Percentiles rank a stretch among this genome's conserved stretches.
phyloP scores from a whole-genome alignment of 768 basidiomycete genomes.

The Mycena venus region DNA sequence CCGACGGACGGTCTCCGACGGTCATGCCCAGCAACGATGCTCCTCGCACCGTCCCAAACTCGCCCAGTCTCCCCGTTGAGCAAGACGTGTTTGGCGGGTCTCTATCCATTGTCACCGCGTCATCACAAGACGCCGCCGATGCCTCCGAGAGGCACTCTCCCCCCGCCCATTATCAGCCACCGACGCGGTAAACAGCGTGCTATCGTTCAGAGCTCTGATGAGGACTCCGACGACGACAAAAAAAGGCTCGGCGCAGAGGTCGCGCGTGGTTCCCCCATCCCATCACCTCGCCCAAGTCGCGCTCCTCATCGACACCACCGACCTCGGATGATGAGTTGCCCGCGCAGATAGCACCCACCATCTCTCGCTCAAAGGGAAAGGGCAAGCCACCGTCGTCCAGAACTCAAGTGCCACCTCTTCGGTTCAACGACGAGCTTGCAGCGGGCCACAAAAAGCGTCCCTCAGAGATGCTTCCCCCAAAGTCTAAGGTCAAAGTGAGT shows the following conservation, averaged over 20 bases:
- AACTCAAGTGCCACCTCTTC: slow-evolving; percentile 22
- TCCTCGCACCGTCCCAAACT: not conserved
- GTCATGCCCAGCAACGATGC: not conserved
- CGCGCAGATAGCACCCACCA: not conserved
- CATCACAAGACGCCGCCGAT: not conserved
- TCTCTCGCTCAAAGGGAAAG: slow-evolving; percentile 18
- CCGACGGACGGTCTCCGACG: not conserved
- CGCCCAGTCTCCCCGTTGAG: slow-evolving; percentile 3
- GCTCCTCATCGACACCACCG: slow-evolving; percentile 23
- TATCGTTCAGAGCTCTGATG: slow-evolving; percentile 13
- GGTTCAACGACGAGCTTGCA: slow-evolving; percentile 10
- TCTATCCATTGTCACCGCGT: slow-evolving; percentile 19
- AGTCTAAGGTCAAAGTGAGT: slow-evolving; percentile 26
- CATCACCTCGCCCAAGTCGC: slow-evolving; percentile 29
- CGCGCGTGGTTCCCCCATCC: slow-evolving; percentile 8
- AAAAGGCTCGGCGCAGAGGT: slow-evolving; percentile 1
- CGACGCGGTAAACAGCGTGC: slow-evolving; percentile 12
- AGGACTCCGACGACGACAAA: slow-evolving; percentile 25
- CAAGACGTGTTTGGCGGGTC: slow-evolving; percentile 12
- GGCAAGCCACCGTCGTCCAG: slow-evolving; percentile 21
- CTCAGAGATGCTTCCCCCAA: slow-evolving; percentile 6
- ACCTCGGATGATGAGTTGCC: slow-evolving; percentile 32
- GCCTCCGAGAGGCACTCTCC: slow-evolving; percentile 1
- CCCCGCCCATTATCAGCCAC: slow-evolving; percentile 2
- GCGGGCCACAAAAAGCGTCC: slow-evolving; percentile 15